These are phyloP conservation scores for Phytopythium litorale DNA, from an alignment of 352 stramenopile genomes.

Conservation along the genomic window DNA sequence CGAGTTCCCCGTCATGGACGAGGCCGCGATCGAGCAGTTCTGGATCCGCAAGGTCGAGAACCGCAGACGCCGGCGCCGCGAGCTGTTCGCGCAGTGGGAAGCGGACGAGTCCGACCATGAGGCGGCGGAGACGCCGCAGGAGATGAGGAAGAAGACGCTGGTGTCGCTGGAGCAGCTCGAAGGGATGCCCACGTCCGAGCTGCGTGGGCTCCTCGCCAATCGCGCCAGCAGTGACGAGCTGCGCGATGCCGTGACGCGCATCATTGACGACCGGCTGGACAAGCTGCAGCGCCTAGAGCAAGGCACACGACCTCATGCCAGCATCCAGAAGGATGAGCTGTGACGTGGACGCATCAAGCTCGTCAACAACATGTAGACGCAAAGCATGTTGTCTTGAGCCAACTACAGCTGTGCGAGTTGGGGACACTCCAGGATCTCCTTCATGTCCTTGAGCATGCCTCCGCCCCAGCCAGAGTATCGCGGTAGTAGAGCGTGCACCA, in stretches of 20 bases:
- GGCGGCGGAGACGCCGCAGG: constrained; percentile 4
- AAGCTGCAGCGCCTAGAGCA: constrained; percentile 24
- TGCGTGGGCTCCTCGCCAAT: constrained; percentile 35
- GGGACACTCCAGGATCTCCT: too few relatives aligned
- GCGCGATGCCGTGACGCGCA: constrained; percentile 31
- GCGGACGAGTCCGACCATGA: constrained; percentile 7
- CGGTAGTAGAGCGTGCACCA: not conserved
- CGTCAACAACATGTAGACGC: too few relatives aligned
- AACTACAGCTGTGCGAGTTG: too few relatives aligned
- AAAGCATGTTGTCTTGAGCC: too few relatives aligned
- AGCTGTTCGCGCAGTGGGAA: constrained; percentile 54
- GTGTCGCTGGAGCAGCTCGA: constrained; percentile 40
- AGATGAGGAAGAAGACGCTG: constrained; percentile 3
- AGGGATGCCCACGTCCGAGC: constrained; percentile 42
- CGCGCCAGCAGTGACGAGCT: constrained; percentile 30
- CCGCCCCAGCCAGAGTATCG: constrained; percentile 4
- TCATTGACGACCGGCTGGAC: constrained; percentile 48
- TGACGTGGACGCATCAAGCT: constrained; percentile 11
- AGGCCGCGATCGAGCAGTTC: constrained; percentile 70
- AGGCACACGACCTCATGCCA: not conserved
- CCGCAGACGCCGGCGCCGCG: constrained; percentile 24
- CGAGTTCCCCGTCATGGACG: constrained; percentile 83
- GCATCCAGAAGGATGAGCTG: constrained; percentile 22
- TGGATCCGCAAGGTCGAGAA: constrained; percentile 74
- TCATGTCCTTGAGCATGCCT: not conserved